Evolutionary conservation across 2,329 filamentous ascomycete species (phyloP), one percentile per base, ranked within the genome.

Genomic region (Lachnellula suecica): DNA sequence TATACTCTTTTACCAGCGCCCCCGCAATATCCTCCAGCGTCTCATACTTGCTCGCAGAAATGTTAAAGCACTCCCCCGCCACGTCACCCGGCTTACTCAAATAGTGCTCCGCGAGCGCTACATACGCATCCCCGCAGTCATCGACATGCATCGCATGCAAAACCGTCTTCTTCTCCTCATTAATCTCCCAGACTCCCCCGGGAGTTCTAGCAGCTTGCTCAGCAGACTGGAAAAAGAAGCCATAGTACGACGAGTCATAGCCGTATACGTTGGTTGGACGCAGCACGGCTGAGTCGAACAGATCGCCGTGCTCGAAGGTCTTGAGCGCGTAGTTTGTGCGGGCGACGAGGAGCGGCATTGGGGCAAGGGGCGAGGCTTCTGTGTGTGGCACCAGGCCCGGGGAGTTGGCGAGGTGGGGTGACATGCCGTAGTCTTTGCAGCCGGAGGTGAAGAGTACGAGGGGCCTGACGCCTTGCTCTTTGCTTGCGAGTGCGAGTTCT

Each of bases 371-470:
- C 0, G 72, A 73, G 0, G 66, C 58, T 57, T 79, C 76, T 0
- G 70, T 72, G 42, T 79, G 76, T 8, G 74, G 71, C 7, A 58
- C 55, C 3, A 78, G 66, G 0, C 53, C 63, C 0, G 67, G 56
- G 0, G 68, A 63, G 2, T 70, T 70, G 44, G 75, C 68, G 1
- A 67, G 50, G 22, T 38, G 13, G 4, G 46, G 49, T 1, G 57
- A 65, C 4, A 56, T 64, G 2, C 76, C 75, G 54, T 79, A 79
- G 61, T 79, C 76, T 52, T 79, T 79, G 62, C 76, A 79, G 0
- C 77, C 76, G 2, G 72, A 76, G 9, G 70, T 74, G 60, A 72
- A 72, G 2, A 79, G 68, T 4, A 79, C 70, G 0, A 79, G 61
- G 0, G 75, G 72, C 17, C 64, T 64, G 2, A 70, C 61, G 6